Conservation (phyloP, 2,329 filamentous ascomycete genomes). For the Aulographum hederae region DNA sequence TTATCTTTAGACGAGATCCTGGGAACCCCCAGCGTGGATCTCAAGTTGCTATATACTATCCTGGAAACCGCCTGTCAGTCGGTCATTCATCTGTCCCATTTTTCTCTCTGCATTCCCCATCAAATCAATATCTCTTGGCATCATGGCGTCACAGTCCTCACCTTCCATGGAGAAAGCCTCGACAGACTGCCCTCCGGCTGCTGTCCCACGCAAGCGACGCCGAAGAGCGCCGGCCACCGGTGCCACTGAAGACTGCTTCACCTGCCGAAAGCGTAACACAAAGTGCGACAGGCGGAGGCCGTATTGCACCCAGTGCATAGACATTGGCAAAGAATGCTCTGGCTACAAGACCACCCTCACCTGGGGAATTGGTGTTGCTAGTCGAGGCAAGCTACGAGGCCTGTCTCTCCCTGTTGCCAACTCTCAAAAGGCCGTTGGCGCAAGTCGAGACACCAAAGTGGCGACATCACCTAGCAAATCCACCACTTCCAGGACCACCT, state of each 20-base stretch:
- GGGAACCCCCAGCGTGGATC: too few relatives aligned
- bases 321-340: constrained; percentile 79
- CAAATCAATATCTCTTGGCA: too few relatives aligned
- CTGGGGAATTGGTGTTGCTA: constrained; percentile 91
- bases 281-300: constrained; percentile 84
- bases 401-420: constrained; percentile 52
- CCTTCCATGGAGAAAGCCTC: neutral
- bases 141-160: too few relatives aligned
- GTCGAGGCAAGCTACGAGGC: constrained; percentile 82
- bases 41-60: too few relatives aligned
- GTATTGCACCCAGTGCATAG: constrained; percentile 88
- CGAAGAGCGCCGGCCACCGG: constrained; percentile 77
- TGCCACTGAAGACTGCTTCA: constrained; percentile 87
- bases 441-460: neutral
- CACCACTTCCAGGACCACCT: neutral
- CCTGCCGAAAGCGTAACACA: constrained; percentile 65
- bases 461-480: neutral
- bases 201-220: constrained; percentile 43
- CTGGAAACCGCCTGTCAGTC: too few relatives aligned
- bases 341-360: constrained; percentile 95
- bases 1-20: too few relatives aligned
- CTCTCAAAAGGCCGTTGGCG: constrained; percentile 12
- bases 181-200: constrained; percentile 1
- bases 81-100: too few relatives aligned
- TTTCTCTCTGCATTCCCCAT: too few relatives aligned